These are phyloP conservation scores for Epichloe gansuensis DNA, from an alignment of 2,329 filamentous ascomycete genomes.

Conservation along the genomic window DNA sequence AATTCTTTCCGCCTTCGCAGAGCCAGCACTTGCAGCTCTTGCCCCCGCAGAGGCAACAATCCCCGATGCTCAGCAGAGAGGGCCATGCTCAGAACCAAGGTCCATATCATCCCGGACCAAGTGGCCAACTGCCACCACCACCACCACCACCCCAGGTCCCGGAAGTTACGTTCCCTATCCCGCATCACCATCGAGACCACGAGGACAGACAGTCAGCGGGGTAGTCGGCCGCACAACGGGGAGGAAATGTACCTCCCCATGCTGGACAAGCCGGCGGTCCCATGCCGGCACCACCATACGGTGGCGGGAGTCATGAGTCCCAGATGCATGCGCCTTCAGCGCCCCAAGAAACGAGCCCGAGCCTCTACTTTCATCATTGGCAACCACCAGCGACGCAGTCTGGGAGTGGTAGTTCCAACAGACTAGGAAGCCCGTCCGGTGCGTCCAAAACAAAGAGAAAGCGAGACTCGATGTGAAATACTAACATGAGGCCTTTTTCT, in stretches of 20 bases:
- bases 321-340: conserved; percentile 41
- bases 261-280: background rate
- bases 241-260: conserved; percentile 29
- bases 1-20: conserved; percentile 44
- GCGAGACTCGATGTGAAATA: conserved; percentile 26
- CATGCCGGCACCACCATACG: conserved; percentile 24
- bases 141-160: conserved; percentile 19
- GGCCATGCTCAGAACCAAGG: conserved; percentile 26
- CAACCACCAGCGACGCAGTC: conserved; percentile 60
- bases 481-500: conserved; percentile 25
- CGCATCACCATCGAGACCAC: conserved; percentile 35
- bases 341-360: conserved; percentile 57
- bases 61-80: conserved; percentile 41
- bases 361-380: conserved; percentile 89
- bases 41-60: conserved; percentile 35
- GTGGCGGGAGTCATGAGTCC: conserved; percentile 21
- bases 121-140: conserved; percentile 11
- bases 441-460: conserved; percentile 47
- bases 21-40: conserved; percentile 39
- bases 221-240: conserved; percentile 27
- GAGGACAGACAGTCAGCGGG: conserved; percentile 37
- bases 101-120: conserved; percentile 27
- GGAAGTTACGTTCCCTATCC: conserved; percentile 33
- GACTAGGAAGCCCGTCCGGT: conserved; percentile 64
- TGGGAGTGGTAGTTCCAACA: conserved; percentile 44